Base-by-base conservation (phyloP, 1,139 yeast genomes). In the Keqinozyma sinolaborantium region DNA sequence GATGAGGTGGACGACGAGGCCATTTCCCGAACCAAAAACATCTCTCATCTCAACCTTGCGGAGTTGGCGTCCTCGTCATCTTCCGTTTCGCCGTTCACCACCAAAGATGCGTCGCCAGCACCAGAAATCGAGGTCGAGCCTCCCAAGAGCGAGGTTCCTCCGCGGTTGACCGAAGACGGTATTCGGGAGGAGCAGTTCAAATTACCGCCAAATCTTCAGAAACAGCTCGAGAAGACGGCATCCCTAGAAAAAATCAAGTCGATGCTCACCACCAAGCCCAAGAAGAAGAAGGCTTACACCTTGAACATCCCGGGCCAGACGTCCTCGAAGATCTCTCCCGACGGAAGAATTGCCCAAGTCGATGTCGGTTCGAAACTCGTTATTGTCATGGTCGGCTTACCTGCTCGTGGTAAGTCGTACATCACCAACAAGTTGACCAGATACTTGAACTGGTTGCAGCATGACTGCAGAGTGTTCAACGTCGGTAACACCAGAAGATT, bases 271-370 rank as follows among this genome's bases (percentile, higher is more conserved):
- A 61, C 64, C 16, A 64, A 65, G 38, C 69, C 70, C 12, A 54
- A 62, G 24, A 63, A 68, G 8, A 56, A 70, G 28, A 68, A 67
- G 42, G 84, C 92, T 0, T 83, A 95, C 16, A 87, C 96, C 0
- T 71, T 90, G 32, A 95, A 88, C 48, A 87, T 90, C 8, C 97
- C 97, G 0, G 97, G 97, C 2, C 83, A 88, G 45, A 88, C 97
- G 0, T 75, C 86, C 28, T 82, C 92, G 2, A 82, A 84, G 39
- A 77, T 77, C 3, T 78, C 90, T 0, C 95, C 95, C 1, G 94
- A 86, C 52, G 95, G 95, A 6, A 71, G 72, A 35, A 83, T 84
- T 32, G 82, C 90, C 2, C 75, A 79, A 13, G 68, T 72, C 33
- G 88, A 77, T 63, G 81, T 74, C 3, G 92, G 90, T 3, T 80